A percentile compares a stretch with the other conserved stretches of the same genome.
Evolutionary conservation across 2,329 filamentous ascomycete genomes (phyloP).

Genomic region (Apiospora kogelbergensis): DNA sequence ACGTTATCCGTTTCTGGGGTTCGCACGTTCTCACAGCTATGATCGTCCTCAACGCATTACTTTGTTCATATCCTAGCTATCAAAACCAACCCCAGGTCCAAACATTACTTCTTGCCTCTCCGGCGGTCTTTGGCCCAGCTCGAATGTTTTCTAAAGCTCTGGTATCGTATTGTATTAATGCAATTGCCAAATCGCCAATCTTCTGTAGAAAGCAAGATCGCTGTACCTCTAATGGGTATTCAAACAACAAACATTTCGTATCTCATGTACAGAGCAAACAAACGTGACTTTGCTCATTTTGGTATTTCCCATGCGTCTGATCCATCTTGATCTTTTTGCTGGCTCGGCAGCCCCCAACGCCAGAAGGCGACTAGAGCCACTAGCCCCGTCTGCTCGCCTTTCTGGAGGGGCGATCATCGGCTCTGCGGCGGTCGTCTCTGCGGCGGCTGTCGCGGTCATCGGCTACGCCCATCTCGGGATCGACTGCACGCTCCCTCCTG

Average conservation of each 20-base stretch:
- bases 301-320: not conserved
- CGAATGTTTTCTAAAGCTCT: not conserved
- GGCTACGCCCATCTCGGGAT: conserved; percentile 27
- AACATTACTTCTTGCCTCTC: not conserved
- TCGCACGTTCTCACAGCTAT: not conserved
- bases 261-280: not conserved
- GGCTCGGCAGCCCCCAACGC: too few species aligned
- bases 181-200: not conserved
- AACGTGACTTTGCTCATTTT: not conserved
- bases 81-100: not conserved
- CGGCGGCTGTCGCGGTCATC: conserved; percentile 8
- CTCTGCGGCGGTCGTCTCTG: not conserved
- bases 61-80: not conserved
- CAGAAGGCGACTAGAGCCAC: not conserved
- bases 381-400: conserved; percentile 20
- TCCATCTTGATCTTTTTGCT: not conserved
- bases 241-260: not conserved
- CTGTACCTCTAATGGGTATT: not conserved
- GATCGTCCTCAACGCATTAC: too few species aligned
- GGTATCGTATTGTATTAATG: not conserved
- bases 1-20: not conserved
- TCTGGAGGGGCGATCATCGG: conserved; percentile 15
- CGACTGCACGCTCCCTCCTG: conserved; percentile 27
- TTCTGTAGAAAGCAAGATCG: not conserved
- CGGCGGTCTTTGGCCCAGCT: not conserved